phyloP scores from a whole-genome alignment of 139 green algal species.

The Volvox africanus region DNA sequence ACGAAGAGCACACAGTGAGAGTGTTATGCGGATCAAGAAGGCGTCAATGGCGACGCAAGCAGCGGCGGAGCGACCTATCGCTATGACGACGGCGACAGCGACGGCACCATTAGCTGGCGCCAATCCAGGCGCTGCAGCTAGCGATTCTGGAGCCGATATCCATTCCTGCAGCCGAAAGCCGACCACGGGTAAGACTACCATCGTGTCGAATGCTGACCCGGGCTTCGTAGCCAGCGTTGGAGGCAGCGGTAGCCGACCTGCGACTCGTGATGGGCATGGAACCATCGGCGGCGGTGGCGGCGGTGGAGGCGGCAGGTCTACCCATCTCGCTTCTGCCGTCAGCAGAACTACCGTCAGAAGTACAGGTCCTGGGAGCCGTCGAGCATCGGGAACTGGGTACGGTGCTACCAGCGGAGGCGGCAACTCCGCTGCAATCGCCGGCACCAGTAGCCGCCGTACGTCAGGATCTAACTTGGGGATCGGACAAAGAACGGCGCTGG shows the following conservation, averaged over 20 bases:
- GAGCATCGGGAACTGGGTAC: neutral
- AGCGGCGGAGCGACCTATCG: neutral
- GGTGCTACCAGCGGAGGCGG: neutral
- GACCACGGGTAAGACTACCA: neutral
- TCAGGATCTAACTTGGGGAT: too few species aligned
- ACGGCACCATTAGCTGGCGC: neutral
- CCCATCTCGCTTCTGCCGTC: neutral
- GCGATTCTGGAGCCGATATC: neutral
- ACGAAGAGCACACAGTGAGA: neutral
- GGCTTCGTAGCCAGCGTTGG: neutral
- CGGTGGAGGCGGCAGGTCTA: neutral
- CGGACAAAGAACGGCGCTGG: neutral
- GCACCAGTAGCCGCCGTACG: neutral
- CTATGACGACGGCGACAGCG: too few species aligned
- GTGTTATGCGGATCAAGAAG: neutral
- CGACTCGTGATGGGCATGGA: neutral
- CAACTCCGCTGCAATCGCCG: neutral
- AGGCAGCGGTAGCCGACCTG: neutral
- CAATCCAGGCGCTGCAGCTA: neutral
- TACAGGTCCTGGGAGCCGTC: neutral
- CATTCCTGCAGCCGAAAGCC: neutral
- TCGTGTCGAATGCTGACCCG: neutral
- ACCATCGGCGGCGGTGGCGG: neutral
- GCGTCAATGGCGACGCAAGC: neutral
- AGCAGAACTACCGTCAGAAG: neutral